Base-by-base conservation (phyloP, 257 asterid species). In the Plantago elongata region DNA sequence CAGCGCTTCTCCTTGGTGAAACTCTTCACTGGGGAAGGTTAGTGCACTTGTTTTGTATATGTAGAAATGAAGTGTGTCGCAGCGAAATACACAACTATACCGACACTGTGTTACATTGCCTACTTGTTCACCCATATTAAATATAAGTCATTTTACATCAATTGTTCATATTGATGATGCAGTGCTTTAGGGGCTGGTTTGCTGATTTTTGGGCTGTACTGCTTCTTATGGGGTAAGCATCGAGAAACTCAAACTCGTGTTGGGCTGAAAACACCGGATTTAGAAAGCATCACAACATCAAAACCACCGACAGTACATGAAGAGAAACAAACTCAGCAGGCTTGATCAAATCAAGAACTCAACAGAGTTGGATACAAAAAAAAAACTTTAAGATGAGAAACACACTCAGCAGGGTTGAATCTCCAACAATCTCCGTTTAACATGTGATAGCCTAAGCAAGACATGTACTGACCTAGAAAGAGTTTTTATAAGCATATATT, bases 201-300 rank as follows among this genome's bases (percentile, higher is more conserved):
- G 69, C 67, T 81, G 30, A 77, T 81, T 14, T 51, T 44, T 57
- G 91, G 91, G 49, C 81, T 84, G 0, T 84, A 81, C 16, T 51
- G 82, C 51, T 81, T 74, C 63, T 58, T 84, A 47, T 84, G 87
- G 91, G 87, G 87, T 27, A 84, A 74, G 65, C 74, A 75, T n/a
- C 14, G 17, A 71, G 85, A 77, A 64, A 43, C 62, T 29, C 65
- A 66, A 62, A 30, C 13, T 9, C 11, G 7, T 9, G 55, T 40
- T 66, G 70, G 59, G 45, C 65, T 64, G 12, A 59, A 58, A 38
- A 12, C 63, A 58, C 58, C 67, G 44, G 68, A 45, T 11, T 37
- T 75, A 48, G 77, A 71, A 9, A 56, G 64, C 72, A 76, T 69
- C 34, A 5, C 49, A 7, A 37, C 68, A 1, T 55, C 73, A 30